Base-by-base conservation (phyloP, 192 early-diverging fungal genomes). In the Backusella westeae region DNA sequence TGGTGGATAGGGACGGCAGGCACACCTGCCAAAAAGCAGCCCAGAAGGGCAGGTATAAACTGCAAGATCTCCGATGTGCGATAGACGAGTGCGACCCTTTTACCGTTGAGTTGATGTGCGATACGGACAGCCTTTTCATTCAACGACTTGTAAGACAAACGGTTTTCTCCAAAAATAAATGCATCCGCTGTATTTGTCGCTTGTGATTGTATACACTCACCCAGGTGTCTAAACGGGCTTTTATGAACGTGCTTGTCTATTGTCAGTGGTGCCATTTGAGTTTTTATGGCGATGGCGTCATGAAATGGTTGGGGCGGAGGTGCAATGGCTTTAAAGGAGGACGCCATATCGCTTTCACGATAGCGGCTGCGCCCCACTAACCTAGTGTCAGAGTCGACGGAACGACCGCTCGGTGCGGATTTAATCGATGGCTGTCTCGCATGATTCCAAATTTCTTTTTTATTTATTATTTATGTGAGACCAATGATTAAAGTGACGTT, bases 1-100 rank as follows among this genome's bases (percentile, higher is more conserved):
- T 42, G 87, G 34, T 94, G 91, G 69, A 96, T 89, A 2, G 95
- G 95, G 9, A 96, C 93, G 3, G 95, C 95, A 1, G 91, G 89
- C 81, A 94, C 82, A 17, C 95, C 95, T 9, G 91, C 91, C 66
- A 89, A 87, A 74, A 95, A 90, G 77, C 94, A 94, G 17, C 92
- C 94, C 74, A 89, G 91, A 53, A 96, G 76, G 9, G 92, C 90
- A 5, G 88, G 90, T 19, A 95, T 75, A 81, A 91, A 94, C 12
- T 96, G 94, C 66, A 94, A 78, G 35, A 93, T 86, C 75, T 96
- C 94, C 35, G 86, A 85, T 77, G 91, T 93, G 49, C 91, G 87
- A 80, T 93, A 96, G 32, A 96, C 83, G 87, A 85, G 52, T 90
- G 90, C 8, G 92, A 93, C 17, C 85, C 78, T 26, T 73, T 75